These are phyloP conservation scores for Diaporthe sp. DNA, from an alignment of 2,329 filamentous ascomycete genomes.

Conservation along the genomic window DNA sequence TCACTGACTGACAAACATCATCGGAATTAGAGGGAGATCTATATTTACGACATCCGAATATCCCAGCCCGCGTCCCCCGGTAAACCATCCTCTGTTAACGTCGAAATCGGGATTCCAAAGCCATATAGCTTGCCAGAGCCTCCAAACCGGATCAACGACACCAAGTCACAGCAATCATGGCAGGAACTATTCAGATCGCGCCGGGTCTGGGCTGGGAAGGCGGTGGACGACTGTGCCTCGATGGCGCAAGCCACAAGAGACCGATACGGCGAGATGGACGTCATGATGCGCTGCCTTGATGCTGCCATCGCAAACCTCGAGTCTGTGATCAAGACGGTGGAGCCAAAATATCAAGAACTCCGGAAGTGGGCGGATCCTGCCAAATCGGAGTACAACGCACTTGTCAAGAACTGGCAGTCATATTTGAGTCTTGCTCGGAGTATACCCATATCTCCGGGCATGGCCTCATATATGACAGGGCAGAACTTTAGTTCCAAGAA, in stretches of 20 bases:
- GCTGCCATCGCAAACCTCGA: constrained; percentile 90
- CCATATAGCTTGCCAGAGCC: constrained; percentile 72
- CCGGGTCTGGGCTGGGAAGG: constrained; percentile 80
- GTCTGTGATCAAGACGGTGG: constrained; percentile 77
- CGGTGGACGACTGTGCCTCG: constrained; percentile 76
- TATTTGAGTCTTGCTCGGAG: constrained; percentile 74
- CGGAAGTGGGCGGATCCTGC: constrained; percentile 78
- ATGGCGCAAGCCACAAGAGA: constrained; percentile 74
- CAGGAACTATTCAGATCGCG: constrained; percentile 86
- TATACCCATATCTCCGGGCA: constrained; percentile 74
- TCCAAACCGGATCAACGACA: constrained; percentile 86
- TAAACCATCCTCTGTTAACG: constrained; percentile 54
- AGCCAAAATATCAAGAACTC: constrained; percentile 78
- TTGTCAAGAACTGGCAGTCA: constrained; percentile 76
- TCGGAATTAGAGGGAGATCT: constrained; percentile 80
- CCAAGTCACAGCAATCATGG: constrained; percentile 88
- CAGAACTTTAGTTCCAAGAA: constrained; percentile 55
- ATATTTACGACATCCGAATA: constrained; percentile 88
- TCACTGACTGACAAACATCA: constrained; percentile 26
- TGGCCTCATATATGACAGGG: constrained; percentile 75
- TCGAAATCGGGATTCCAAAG: constrained; percentile 64
- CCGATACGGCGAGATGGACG: constrained; percentile 78
- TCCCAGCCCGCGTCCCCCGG: constrained; percentile 68
- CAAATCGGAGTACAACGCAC: constrained; percentile 74
- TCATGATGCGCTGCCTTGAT: constrained; percentile 83